phyloP scores from a whole-genome alignment of 192 early-diverging fungal genomes.

The Coemansia sp. region DNA sequence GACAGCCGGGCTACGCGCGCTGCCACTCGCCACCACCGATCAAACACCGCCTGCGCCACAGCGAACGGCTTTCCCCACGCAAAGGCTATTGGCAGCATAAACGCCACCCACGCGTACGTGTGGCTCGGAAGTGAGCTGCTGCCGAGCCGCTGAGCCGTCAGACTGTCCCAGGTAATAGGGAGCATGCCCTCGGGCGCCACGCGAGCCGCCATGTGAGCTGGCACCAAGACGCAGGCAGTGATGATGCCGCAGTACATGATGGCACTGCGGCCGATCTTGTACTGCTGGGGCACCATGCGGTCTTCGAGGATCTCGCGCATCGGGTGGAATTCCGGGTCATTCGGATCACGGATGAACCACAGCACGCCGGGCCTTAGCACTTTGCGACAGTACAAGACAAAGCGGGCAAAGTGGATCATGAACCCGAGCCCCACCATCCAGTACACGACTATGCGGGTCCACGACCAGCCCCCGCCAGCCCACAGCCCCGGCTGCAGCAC shows the following conservation, averaged over 20 bases:
- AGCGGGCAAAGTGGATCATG: constrained; percentile 92
- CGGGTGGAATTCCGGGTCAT: constrained; percentile 92
- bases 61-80: constrained; percentile 63
- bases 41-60: constrained; percentile 59
- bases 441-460: constrained; percentile 65
- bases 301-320: constrained; percentile 91
- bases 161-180: constrained; percentile 27
- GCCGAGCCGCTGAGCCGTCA: constrained; percentile 30
- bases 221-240: constrained; percentile 51
- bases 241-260: constrained; percentile 86
- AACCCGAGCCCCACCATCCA: constrained; percentile 93
- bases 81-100: constrained; percentile 71
- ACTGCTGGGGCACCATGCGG: constrained; percentile 71
- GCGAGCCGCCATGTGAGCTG: neutral
- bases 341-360: constrained; percentile 99
- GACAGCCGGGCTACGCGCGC: constrained; percentile 70
- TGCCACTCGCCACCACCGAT: constrained; percentile 73
- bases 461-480: constrained; percentile 39
- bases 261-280: constrained; percentile 79
- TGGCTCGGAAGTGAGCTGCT: constrained; percentile 64
- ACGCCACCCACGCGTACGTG: constrained; percentile 65
- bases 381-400: constrained; percentile 77
- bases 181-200: constrained; percentile 21
- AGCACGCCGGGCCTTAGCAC: constrained; percentile 90
- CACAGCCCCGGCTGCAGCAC: constrained; percentile 52